Evolutionary conservation across 179 eudicot species (phyloP), one percentile per base, ranked within the genome.

Genomic region (Silene noctiflora): DNA sequence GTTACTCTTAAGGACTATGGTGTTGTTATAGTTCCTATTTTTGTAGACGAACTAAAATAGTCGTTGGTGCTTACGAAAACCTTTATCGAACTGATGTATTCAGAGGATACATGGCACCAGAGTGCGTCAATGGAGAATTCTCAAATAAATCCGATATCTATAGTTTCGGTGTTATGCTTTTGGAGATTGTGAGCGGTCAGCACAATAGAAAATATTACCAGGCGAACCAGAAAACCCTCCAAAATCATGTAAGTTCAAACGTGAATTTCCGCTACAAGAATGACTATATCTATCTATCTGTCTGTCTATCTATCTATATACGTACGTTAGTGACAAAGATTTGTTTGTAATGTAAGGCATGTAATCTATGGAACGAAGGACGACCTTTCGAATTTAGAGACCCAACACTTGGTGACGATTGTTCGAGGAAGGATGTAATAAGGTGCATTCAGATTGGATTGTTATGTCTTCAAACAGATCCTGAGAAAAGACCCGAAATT

Each of bases 311-410:
- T 13, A 51, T 51, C 13, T 46, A 46, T 13, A 46, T 46, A 46
- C 53, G 53, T 9, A 46, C 3, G 56, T 51, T 51, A 14, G 0
- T 51, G 58, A 51, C 17, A 51, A 51, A 14, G 11, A 4, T 1
- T 4, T 17, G 20, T 55, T 31, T 16, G 16, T 16, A 16, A 55
- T 55, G n/a, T 10, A 80, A 88, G 88, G 86, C 81, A 53, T 87
- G 90, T 89, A 75, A 76, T 76, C 56, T 85, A 3, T 87, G 92
- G 92, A 84, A 68, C 39, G 82, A 78, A 58, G 79, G 78, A 53
- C 71, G 6, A 65, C 72, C 0, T 0, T 63, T 44, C 39, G 73
- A 84, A 1, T 61, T 86, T 1, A 63, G 59, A 55, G 59, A 55
- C 20, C 19, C n/a, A 0, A 55, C 59, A 51, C 20, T 55, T 5